Conservation (phyloP, 2,329 filamentous ascomycete genomes). For the Colletotrichum godetiae region DNA sequence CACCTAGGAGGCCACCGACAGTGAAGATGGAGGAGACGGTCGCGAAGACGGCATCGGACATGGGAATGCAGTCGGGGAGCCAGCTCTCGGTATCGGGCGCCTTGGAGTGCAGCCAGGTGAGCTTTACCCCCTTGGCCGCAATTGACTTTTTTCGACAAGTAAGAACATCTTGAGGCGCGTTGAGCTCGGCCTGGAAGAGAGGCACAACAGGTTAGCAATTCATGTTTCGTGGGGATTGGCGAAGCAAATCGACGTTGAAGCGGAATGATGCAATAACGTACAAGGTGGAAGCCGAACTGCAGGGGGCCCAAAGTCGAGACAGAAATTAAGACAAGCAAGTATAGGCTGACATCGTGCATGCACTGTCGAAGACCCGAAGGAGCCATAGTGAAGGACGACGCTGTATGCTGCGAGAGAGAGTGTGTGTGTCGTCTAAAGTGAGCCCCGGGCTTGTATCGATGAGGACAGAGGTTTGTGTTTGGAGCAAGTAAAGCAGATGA, state of each 20-base stretch:
- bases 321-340: slow-evolving; percentile 80
- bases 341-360: slow-evolving; percentile 72
- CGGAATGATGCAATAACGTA: slow-evolving; percentile 53
- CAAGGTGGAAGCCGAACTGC: slow-evolving; percentile 94
- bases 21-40: slow-evolving; percentile 92
- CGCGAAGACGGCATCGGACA: slow-evolving; percentile 85
- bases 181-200: slow-evolving; percentile 81
- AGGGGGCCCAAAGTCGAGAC: slow-evolving; percentile 87
- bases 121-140: slow-evolving; percentile 41
- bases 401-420: background rate
- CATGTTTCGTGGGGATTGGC: background rate
- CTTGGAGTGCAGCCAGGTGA: slow-evolving; percentile 43
- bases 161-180: slow-evolving; percentile 93
- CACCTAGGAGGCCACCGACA: slow-evolving; percentile 86
- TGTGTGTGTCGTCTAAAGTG: slow-evolving; percentile 7
- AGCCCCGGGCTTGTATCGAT: background rate
- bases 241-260: background rate
- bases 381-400: slow-evolving; percentile 43
- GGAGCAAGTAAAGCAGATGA: background rate
- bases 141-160: slow-evolving; percentile 76
- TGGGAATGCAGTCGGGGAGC: slow-evolving; percentile 85
- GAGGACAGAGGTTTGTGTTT: background rate
- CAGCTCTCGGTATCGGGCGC: slow-evolving; percentile 42
- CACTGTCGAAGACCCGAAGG: slow-evolving; percentile 51
- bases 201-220: background rate